Base-by-base conservation (phyloP, 2,329 filamentous ascomycete genomes). In the Pseudogymnoascus sp. region DNA sequence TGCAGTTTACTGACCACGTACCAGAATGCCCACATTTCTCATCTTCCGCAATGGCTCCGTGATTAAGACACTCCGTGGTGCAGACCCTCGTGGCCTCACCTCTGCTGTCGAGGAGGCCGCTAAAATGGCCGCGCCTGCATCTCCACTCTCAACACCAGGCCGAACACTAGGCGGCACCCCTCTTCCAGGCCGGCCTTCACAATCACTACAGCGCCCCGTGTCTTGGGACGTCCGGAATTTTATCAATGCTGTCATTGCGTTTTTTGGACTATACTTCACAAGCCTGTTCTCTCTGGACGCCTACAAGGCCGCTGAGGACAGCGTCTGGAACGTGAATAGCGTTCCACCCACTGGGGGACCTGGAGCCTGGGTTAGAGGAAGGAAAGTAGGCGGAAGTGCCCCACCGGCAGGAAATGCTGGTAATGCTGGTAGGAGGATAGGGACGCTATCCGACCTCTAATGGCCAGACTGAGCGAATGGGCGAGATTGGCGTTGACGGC, bases 1-100 rank as follows among this genome's bases (percentile, higher is more conserved):
- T 23, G 39, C 66, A 65, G 58, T 65, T 60, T 63, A 37, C 49
- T 61, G 52, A 59, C 23, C 29, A 26, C 5, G 19, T 8, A 23
- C 14, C 19, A 83, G 82, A 66, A 92, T 96, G 86, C 94, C 94
- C 5, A 97, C 94, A 61, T 97, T 99, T 77, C 84, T 97, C 74
- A 86, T 97, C 75, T 92, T 91, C 81, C 88, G 90, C 77, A 85
- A 84, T 72, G 87, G 88, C 69, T 80, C 82, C 67, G 84, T 88
- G 70, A 82, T 90, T 72, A 83, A 90, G 67, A 92, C 89, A 33
- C 86, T 96, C 72, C 83, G 84, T 71, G 94, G 94, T 69, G 92
- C 92, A 35, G 90, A 96, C 77, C 83, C 87, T 1, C 81, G 86
- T 10, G 87, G 85, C 60, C 84, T 99, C 45, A 88, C 86, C 37